These are phyloP conservation scores for Fusarium torulosum DNA, from an alignment of 2,329 filamentous ascomycete genomes.

Conservation along the genomic window DNA sequence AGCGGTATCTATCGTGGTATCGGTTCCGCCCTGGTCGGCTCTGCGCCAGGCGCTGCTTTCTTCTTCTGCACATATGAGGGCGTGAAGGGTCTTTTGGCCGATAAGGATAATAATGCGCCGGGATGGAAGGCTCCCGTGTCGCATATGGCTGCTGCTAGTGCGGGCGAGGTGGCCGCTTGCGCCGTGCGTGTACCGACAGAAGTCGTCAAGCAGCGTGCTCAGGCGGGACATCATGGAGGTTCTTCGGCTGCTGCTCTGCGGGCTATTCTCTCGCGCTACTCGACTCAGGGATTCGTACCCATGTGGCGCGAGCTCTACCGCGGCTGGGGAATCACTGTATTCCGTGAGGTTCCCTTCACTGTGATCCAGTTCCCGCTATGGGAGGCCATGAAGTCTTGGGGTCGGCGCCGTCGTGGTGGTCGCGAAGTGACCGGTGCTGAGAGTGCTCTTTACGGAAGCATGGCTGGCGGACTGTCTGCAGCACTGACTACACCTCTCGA, in stretches of 20 bases:
- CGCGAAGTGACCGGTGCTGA: constrained; percentile 75
- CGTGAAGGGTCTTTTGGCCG: constrained; percentile 69
- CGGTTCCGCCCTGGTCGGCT: constrained; percentile 88
- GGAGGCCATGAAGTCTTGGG: constrained; percentile 88
- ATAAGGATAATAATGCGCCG: constrained; percentile 41
- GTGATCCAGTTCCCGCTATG: constrained; percentile 97
- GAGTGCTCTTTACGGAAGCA: constrained; percentile 85
- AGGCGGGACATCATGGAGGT: constrained; percentile 84
- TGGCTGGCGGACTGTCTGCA: constrained; percentile 87
- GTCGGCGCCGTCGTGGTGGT: constrained; percentile 58
- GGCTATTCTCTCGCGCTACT: constrained; percentile 72
- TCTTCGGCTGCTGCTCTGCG: constrained; percentile 75
- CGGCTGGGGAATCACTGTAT: constrained; percentile 91
- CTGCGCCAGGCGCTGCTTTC: constrained; percentile 91
- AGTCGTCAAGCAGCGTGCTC: constrained; percentile 95
- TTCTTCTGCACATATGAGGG: constrained; percentile 97
- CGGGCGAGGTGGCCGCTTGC: constrained; percentile 93
- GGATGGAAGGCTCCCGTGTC: constrained; percentile 55
- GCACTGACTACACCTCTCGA: constrained; percentile 92
- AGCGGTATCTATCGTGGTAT: constrained; percentile 93
- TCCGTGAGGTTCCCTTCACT: constrained; percentile 97
- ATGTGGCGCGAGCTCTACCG: constrained; percentile 90
- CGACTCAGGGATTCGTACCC: constrained; percentile 59
- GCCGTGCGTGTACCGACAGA: constrained; percentile 94
- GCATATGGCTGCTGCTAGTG: constrained; percentile 87